Evolutionary conservation across 2,329 filamentous ascomycete genomes (phyloP), one percentile per base, ranked within the genome.

Genomic region (Verticillium zaregamsianum): DNA sequence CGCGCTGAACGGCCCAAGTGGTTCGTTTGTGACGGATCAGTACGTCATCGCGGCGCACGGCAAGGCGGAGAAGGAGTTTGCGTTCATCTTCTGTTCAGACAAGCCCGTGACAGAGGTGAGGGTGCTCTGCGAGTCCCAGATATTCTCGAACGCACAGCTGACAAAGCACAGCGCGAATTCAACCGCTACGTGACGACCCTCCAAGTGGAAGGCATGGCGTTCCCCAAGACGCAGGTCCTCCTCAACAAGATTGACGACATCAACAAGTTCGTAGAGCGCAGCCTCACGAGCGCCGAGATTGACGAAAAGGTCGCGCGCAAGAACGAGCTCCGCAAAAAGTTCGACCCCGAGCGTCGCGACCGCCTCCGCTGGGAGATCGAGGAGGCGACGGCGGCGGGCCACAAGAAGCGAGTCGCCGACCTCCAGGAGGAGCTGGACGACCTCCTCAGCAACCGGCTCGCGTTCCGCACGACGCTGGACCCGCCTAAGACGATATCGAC

Each of bases 51-150:
- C 91, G 52, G 88, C 92, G 8, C 90, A 96, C 72, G 95, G 95
- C 55, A 93, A 93, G 69, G 84, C 90, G 0, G 85, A 92, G 71
- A 90, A 90, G 72, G 88, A 93, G 39, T 97, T 93, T 77, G 93
- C 93, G 5, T 97, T 98, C 74, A 89, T 95, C 64, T 89, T 90
- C 65, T 93, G 94, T 72, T 98, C 95, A 0, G 93, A 97, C 73
- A 87, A 88, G 58, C 81, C 83, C 52, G 91, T 98, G 70, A 91
- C 90, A n/a, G 92, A 95, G 75, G 90, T 92, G 79, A 66, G 82
- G 73, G 56, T 8, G 9, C 3, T 40, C 14, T 40, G 14, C 17
- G 12, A 40, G 28, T 28, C 28, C 28, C 28, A 28, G 28, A 28
- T 28, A 28, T 5, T 28, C 28, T 28, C 28, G 6, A 6, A 28